phyloP scores from a whole-genome alignment of 2,329 filamentous ascomycete genomes.

The Camptophora hylomeconis region DNA sequence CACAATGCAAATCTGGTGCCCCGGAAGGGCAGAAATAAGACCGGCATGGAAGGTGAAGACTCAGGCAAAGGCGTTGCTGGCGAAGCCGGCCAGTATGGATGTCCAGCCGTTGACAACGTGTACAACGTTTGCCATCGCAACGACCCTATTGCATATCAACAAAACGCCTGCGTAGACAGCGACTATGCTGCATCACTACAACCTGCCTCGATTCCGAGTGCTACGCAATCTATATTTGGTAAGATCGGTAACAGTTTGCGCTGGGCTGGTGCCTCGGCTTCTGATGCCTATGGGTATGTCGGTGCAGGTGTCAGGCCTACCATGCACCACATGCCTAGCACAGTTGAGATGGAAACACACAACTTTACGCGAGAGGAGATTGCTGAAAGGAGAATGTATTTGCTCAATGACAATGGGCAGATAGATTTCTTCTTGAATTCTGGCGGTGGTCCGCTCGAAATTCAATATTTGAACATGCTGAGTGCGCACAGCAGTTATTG shows the following conservation, averaged over 20 bases:
- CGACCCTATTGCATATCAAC: conserved; percentile 75
- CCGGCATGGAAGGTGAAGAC: conserved; percentile 56
- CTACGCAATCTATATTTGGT: conserved; percentile 51
- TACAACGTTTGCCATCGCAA: conserved; percentile 80
- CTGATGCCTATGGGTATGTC: conserved; percentile 19
- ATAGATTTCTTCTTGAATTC: conserved; percentile 81
- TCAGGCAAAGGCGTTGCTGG: conserved; percentile 53
- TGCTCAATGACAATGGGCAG: conserved; percentile 93
- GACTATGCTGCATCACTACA: conserved; percentile 65
- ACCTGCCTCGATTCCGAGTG: conserved; percentile 64
- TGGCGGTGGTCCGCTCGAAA: conserved; percentile 75
- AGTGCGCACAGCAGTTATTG: conserved; percentile 93
- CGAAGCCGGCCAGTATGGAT: conserved; percentile 71
- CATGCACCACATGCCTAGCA: conserved; percentile 48
- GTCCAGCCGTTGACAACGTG: conserved; percentile 84
- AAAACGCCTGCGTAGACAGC: conserved; percentile 81
- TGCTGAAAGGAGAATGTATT: conserved; percentile 72
- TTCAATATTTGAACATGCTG: conserved; percentile 95
- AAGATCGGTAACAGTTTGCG: conserved; percentile 51
- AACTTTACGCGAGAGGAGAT: conserved; percentile 88
- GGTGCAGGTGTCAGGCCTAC: conserved; percentile 37
- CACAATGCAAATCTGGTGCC: conserved; percentile 60
- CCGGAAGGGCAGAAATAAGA: conserved; percentile 61
- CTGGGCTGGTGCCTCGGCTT: conserved; percentile 47
- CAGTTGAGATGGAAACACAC: conserved; percentile 88